Evolutionary conservation across 805 yeast genomes (phyloP).

Genomic region (Yarrowia alimentaria): DNA sequence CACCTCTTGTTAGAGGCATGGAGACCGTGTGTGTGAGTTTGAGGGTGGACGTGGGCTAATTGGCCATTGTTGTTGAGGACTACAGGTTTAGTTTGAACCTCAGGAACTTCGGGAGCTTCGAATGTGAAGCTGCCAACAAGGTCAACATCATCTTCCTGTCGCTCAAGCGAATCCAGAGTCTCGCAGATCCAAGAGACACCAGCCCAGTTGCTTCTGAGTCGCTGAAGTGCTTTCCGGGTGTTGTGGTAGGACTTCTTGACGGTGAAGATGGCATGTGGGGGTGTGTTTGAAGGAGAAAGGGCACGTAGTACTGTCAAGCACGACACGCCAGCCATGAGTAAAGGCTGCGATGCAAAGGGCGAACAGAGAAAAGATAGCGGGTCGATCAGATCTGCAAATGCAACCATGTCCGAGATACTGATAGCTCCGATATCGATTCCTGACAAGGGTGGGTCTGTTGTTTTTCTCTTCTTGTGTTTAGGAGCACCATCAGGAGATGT

Average conservation of each 20-base stretch:
- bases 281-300: constrained; percentile 29
- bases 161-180: constrained; percentile 36
- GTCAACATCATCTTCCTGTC: constrained; percentile 37
- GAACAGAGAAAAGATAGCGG: constrained; percentile 35
- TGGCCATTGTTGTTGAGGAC: too few species aligned
- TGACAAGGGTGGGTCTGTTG: constrained; percentile 15
- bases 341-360: constrained; percentile 37
- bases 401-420: constrained; percentile 37
- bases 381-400: constrained; percentile 36
- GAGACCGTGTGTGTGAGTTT: neutral
- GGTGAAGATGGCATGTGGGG: constrained; percentile 30
- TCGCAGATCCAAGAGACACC: constrained; percentile 37
- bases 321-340: constrained; percentile 36
- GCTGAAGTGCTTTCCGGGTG: constrained; percentile 33
- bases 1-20: constrained; percentile 18
- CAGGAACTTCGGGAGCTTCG: constrained; percentile 9
- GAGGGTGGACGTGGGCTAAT: too few species aligned
- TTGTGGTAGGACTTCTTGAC: constrained; percentile 34
- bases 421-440: constrained; percentile 36
- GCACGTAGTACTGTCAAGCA: constrained; percentile 34
- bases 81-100: too few species aligned
- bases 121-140: constrained; percentile 23
- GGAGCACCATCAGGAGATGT: constrained; percentile 2
- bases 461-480: constrained; percentile 7
- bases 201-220: constrained; percentile 34